These are phyloP conservation scores for Aspergillus saccharolyticus DNA, from an alignment of 495 filamentous ascomycete genomes.

Conservation along the genomic window DNA sequence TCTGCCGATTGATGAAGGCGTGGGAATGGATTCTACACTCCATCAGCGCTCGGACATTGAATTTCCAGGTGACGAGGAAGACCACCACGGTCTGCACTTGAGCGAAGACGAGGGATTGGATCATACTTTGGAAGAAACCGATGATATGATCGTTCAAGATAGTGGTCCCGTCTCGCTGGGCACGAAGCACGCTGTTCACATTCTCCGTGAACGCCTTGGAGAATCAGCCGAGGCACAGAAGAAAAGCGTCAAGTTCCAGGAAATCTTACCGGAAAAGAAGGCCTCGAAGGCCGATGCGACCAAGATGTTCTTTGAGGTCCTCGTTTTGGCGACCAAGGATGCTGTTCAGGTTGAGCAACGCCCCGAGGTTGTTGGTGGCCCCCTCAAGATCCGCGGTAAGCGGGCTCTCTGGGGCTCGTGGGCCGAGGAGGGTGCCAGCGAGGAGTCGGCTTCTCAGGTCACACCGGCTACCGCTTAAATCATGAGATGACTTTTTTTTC, in stretches of 20 bases:
- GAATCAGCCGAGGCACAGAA: conserved; percentile 56
- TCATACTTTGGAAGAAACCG: conserved; percentile 52
- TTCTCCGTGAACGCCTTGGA: conserved; percentile 84
- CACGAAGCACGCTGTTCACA: conserved; percentile 92
- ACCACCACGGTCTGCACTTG: conserved; percentile 32
- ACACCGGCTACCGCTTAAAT: conserved; percentile 26
- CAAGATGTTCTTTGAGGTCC: conserved; percentile 97
- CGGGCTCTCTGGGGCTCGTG: conserved; percentile 90
- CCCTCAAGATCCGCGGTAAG: conserved; percentile 79
- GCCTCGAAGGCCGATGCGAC: conserved; percentile 85
- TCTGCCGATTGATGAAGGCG: conserved; percentile 41
- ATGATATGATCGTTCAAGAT: conserved; percentile 79
- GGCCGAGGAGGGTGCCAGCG: conserved; percentile 78
- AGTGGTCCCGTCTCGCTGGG: conserved; percentile 78
- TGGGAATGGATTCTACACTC: conserved; percentile 50
- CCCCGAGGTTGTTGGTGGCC: conserved; percentile 64
- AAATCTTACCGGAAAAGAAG: conserved; percentile 73
- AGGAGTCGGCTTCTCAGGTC: conserved; percentile 43
- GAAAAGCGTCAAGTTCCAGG: conserved; percentile 84
- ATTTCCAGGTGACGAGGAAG: conserved; percentile 58
- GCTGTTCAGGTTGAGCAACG: conserved; percentile 94
- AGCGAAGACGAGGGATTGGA: conserved; percentile 52
- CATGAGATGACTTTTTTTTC: neutral
- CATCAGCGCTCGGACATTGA: conserved; percentile 50
- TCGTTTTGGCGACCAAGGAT: conserved; percentile 96